A percentile compares a stretch with the other conserved stretches of the same genome.
Evolutionary conservation across 305 asterid species (phyloP).

Genomic region (Solanum hybrid): DNA sequence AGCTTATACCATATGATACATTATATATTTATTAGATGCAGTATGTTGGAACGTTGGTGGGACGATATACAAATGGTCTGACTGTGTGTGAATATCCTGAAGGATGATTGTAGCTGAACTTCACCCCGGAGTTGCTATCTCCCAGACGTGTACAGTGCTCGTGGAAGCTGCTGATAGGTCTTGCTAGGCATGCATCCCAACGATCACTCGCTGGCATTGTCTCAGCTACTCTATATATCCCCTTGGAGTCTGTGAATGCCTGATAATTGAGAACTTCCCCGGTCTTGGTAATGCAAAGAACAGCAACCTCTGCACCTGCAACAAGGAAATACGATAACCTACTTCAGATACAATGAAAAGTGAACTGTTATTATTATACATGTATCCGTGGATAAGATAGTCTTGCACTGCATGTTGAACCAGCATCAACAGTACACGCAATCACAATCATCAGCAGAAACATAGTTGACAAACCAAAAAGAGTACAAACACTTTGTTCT

Average conservation of each 20-base stretch:
- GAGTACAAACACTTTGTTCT: background rate
- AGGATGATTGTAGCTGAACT: constrained; percentile 65
- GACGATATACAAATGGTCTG: constrained; percentile 68
- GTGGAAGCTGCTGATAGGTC: constrained; percentile 86
- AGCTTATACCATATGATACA: background rate
- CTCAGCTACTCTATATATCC: constrained; percentile 74
- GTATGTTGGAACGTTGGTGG: constrained; percentile 48
- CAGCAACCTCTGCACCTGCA: constrained; percentile 93
- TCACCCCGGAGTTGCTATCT: constrained; percentile 51
- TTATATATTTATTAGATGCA: constrained; percentile 27
- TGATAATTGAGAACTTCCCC: constrained; percentile 89
- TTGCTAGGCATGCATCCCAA: constrained; percentile 81
- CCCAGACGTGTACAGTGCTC: constrained; percentile 56
- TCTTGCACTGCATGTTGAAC: background rate
- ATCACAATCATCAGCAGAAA: background rate
- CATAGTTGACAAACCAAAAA: background rate
- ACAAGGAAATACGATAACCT: constrained; percentile 1
- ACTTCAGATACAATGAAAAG: background rate
- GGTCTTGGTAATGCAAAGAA: constrained; percentile 82
- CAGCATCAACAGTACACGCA: background rate
- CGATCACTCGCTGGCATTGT: constrained; percentile 87
- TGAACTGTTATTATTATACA: background rate
- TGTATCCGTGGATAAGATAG: background rate
- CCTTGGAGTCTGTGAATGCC: constrained; percentile 69
- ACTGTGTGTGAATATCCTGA: constrained; percentile 67